Base-by-base conservation (phyloP, 257 asterid genomes). In the Ophiorrhiza pumila region DNA sequence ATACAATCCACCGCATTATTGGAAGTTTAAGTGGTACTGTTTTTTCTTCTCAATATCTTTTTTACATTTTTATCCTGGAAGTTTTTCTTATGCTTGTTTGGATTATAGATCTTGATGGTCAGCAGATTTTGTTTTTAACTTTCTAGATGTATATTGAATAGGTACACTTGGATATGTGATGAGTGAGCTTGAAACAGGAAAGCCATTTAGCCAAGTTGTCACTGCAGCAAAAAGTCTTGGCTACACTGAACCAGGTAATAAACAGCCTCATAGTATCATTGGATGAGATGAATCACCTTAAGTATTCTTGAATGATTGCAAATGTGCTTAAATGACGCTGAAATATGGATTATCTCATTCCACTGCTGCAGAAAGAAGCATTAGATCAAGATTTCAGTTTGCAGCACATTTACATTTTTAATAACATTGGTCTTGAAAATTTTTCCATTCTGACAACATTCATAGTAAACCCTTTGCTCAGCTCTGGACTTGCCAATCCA, bases 81-180 rank as follows among this genome's bases (percentile, higher is more conserved):
- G 56, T 59, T 46, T 55, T 75, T 62, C 46, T 10, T 23, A 65
- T 67, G 52, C 50, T 47, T 18, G 64, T 71, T 71, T 71, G 55
- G 43, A 25, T 55, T 18, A 23, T 71, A 66, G 72, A 77, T 68
- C 14, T 58, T 76, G 68, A 53, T 61, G 43, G 71, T 34, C 53
- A 64, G 62, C 41, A 45, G 49, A 68, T 77, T 76, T 56, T 74
- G 52, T 35, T 68, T 9, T 34, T 74, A 41, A 17, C 65, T 65
- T 74, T 78, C 34, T 60, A 34, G 17, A 25, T 66, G 68, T 78
- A 13, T 74, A 70, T 79, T 66, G 68, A 52, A 75, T 75, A 93
- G 98, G 98, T 82, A 93, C 98, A 10, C 79, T 93, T 72, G 98
- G 98, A 68, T 93, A 89, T 83, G 98, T 93, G 81, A 93, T 91